These are phyloP conservation scores for Sophora flavescens DNA, from an alignment of 306 rosid species.

Conservation along the genomic window DNA sequence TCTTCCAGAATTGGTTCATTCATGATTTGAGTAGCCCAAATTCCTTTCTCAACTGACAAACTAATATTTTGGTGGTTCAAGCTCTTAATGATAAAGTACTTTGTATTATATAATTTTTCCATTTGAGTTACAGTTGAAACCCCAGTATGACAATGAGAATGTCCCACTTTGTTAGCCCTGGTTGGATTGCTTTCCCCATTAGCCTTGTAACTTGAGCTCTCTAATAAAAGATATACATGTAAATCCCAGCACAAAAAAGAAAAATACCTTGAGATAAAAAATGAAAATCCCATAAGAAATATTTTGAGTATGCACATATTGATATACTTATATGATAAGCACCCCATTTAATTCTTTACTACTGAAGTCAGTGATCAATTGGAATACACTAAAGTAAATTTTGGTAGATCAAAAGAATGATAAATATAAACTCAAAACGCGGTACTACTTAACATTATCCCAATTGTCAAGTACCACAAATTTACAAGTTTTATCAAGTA, in stretches of 20 bases:
- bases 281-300: neutral
- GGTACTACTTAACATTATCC: neutral
- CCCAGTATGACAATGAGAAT: slow-evolving; percentile 49
- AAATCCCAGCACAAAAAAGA: slow-evolving; percentile 29
- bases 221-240: slow-evolving; percentile 52
- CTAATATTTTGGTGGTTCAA: slow-evolving; percentile 70
- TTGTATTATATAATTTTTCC: slow-evolving; percentile 53
- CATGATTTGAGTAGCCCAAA: slow-evolving; percentile 94
- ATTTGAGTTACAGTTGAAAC: slow-evolving; percentile 52
- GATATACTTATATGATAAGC: slow-evolving; percentile 2
- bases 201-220: slow-evolving; percentile 65
- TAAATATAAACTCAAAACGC: neutral
- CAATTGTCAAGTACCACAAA: neutral
- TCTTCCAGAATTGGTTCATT: slow-evolving; percentile 78
- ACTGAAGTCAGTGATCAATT: slow-evolving; percentile 9
- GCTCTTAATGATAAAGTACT: slow-evolving; percentile 82
- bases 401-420: neutral
- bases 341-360: neutral
- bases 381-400: slow-evolving; percentile 8
- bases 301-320: slow-evolving; percentile 20
- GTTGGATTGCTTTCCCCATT: slow-evolving; percentile 52
- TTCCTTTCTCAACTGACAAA: slow-evolving; percentile 75
- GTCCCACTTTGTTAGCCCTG: slow-evolving; percentile 53
- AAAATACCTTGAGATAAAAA: neutral
- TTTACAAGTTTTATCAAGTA: neutral